Evolutionary conservation across 148 eudicot genomes (phyloP), one percentile per base, ranked within the genome.

Genomic region (Camellia lanceoleosa): DNA sequence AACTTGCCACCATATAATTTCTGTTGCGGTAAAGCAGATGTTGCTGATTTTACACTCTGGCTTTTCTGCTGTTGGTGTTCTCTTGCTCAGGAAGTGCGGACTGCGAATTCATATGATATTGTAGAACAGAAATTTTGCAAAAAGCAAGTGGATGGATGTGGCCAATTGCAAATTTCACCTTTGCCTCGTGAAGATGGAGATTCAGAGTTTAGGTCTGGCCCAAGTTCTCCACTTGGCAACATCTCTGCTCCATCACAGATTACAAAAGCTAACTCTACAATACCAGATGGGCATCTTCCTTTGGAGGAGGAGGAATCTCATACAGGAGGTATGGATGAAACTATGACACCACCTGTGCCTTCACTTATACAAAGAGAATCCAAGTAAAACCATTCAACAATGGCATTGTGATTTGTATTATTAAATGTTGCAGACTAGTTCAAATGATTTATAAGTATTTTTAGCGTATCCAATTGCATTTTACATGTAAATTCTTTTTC

Each of bases 11-110:
- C 86, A 3, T 84, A 87, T 71, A 86, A 80, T 11, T 89, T 84
- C 61, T 95, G 99, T 77, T 95, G 88, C 78, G 85, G 87, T 43
- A 89, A 87, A 68, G 90, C 97, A 16, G 87, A 87, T 82, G 86
- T 93, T 74, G 75, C 90, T 2, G 99, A 95, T 79, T 93, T 89
- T 77, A 80, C 86, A 55, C 81, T 92, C 65, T 95, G 99, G 97
- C 89, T 95, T 62, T 95, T 81, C 83, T 95, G 99, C 82, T 93
- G 97, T 79, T 95, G 99, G 97, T 95, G 99, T 80, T 87, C 99
- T 68, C 91, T 95, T 86, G 97, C 99, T 81, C 99, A 95, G 88
- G 99, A 95, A 85, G 97, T 93, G 19, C 83, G 97, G 66, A 95
- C 99, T 0, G 97, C 91, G 42, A 91, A 95, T 83, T 83, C 82